Evolutionary conservation across 164 flowering plant species (phyloP), one percentile per base, ranked within the genome.

Genomic region (Vitis rupestris): DNA sequence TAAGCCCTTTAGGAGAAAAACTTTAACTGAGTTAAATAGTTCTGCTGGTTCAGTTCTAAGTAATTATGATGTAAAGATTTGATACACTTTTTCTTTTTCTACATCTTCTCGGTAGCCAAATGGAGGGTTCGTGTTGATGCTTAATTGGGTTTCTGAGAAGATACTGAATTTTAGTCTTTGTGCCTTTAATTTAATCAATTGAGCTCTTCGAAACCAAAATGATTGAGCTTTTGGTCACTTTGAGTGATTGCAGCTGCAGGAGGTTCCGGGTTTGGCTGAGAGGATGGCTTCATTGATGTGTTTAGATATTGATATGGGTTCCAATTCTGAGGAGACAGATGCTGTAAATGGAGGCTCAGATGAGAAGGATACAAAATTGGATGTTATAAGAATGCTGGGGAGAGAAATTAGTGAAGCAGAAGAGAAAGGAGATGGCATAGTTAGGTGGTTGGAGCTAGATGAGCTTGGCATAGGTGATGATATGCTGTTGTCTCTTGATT

Each of bases 231-330:
- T 31, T 31, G 44, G 44, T 8, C 44, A 31, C 44, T 31, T 23
- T 31, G 44, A 31, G 44, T 31, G 48, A 23, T 60, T 82, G 82
- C 91, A 93, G 99, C 83, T 95, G 76, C 81, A 73, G 75, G 94
- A 90, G 65, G 82, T 88, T 61, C 97, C 97, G 4, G 99, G 98
- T 3, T 80, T 95, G 84, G 92, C 88, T 65, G 79, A 93, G 80
- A 88, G 99, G 75, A 93, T 93, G 99, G 98, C 89, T 62, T 69
- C 97, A 37, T 66, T 95, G 75, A 95, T 93, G 99, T 90, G 98
- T 73, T 92, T 90, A 19, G 93, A 89, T 69, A 60, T 54, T 76
- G 97, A 87, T 76, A 59, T 76, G 61, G 64, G 63, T 75, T 71
- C 72, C 3, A 83, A 72, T 62, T 27, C 62, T 23, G 88, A 82